phyloP scores from a whole-genome alignment of 371 early-diverging fungal species.

The Dinochytrium kinnereticum region DNA sequence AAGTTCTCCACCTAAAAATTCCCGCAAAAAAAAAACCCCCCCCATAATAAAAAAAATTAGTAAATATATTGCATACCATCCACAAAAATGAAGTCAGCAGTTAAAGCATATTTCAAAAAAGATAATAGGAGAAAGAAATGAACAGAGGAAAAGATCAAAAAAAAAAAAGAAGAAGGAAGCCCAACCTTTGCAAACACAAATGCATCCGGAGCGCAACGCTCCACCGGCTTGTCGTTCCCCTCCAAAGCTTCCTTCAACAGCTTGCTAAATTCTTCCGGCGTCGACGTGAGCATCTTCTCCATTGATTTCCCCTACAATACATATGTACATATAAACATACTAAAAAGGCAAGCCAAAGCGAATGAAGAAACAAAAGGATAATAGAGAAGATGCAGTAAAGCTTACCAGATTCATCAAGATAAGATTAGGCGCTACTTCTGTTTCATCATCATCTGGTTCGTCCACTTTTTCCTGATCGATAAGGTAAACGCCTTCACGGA shows the following conservation, averaged over 20 bases:
- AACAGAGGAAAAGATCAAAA: not conserved
- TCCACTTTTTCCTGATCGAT: conserved; percentile 86
- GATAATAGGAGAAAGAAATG: not conserved
- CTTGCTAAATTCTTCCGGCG: conserved; percentile 66
- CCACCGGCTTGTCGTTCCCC: not conserved
- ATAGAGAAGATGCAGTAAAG: not conserved
- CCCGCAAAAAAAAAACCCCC: conserved; percentile 10
- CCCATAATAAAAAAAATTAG: conserved; percentile 9
- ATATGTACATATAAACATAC: not conserved
- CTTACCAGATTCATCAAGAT: conserved; percentile 62
- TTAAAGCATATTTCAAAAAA: not conserved
- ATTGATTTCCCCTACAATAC: conserved; percentile 75
- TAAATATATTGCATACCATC: too few relatives aligned
- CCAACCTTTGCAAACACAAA: conserved; percentile 47
- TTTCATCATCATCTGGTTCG: conserved; percentile 53
- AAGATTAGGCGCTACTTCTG: conserved; percentile 55
- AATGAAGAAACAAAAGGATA: not conserved
- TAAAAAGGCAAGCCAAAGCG: not conserved
- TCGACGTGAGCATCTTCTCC: conserved; percentile 79
- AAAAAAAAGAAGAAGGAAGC: too few relatives aligned
- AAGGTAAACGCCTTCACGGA: conserved; percentile 76
- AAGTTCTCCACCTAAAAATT: conserved; percentile 48
- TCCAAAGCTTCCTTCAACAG: conserved; percentile 62
- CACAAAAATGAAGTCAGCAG: too few relatives aligned
- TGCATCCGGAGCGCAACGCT: conserved; percentile 55